Evolutionary conservation across 83 land plant genomes (phyloP).

Genomic region (Picea abies): DNA sequence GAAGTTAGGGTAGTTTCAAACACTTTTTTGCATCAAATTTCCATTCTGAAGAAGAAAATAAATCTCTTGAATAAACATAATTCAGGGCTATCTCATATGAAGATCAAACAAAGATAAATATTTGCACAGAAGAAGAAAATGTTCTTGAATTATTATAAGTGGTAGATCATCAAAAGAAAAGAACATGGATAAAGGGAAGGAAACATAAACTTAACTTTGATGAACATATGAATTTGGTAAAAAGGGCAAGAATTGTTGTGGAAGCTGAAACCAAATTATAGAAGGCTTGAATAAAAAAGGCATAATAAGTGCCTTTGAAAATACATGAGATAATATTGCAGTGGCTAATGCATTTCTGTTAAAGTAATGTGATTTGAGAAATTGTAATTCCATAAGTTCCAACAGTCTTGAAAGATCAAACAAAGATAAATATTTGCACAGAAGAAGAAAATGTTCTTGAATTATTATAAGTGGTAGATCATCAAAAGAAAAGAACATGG

Average conservation of each 20-base stretch:
- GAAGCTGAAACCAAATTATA: not conserved
- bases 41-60: conserved; percentile 18
- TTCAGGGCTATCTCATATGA: not conserved
- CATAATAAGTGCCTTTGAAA: not conserved
- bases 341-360: conserved; percentile 11
- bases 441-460: too few species aligned
- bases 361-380: conserved; percentile 10
- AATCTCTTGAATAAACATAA: conserved; percentile 9
- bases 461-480: conserved; percentile 5
- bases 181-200: conserved; percentile 10
- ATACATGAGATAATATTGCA: not conserved
- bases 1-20: conserved; percentile 14
- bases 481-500: conserved; percentile 19
- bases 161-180: conserved; percentile 18
- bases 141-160: conserved; percentile 13
- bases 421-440: too few species aligned
- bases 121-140: conserved; percentile 15
- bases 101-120: not conserved
- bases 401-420: conserved; percentile 3
- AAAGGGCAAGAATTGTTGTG: conserved; percentile 1
- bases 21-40: conserved; percentile 15
- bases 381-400: conserved; percentile 15
- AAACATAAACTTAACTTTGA: conserved; percentile 18
- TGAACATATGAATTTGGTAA: conserved; percentile 18
- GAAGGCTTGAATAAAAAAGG: not conserved